phyloP scores from a whole-genome alignment of 345 rosid species.

The Excoecaria cochinchinensis region DNA sequence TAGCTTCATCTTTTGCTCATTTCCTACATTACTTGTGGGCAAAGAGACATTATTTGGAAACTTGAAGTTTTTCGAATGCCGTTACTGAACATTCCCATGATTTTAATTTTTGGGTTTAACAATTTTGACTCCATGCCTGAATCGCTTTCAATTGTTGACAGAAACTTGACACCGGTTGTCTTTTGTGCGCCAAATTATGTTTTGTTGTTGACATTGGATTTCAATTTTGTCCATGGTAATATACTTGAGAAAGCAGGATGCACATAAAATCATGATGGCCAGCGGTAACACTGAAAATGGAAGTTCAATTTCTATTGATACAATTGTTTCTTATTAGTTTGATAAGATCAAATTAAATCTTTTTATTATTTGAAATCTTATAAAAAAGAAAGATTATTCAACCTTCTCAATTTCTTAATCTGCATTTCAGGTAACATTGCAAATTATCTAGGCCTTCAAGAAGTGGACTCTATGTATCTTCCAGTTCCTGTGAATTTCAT shows the following conservation, averaged over 20 bases:
- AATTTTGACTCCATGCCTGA: neutral
- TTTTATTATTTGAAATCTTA: neutral
- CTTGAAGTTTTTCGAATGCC: neutral
- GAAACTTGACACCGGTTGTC: neutral
- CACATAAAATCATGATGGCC: neutral
- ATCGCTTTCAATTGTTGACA: neutral
- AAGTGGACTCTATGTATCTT: slow-evolving; percentile 81
- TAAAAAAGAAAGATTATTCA: neutral
- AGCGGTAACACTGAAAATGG: neutral
- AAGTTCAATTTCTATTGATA: neutral
- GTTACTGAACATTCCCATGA: neutral
- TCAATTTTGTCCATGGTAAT: neutral
- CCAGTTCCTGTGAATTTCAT: slow-evolving; percentile 95
- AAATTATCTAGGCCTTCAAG: slow-evolving; percentile 76
- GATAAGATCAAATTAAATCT: neutral
- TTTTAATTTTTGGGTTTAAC: neutral
- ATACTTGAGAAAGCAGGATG: neutral
- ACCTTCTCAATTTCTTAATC: neutral
- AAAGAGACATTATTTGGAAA: neutral
- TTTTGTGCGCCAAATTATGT: neutral
- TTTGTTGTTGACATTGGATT: neutral
- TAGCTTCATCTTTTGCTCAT: neutral
- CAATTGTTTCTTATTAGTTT: neutral
- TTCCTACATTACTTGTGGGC: neutral
- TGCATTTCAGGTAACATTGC: slow-evolving; percentile 66